A percentile compares a stretch with the other conserved stretches of the same genome.
These are phyloP conservation scores for Trichophyton mentagrophytes DNA, from an alignment of 2,329 filamentous ascomycete genomes.

Conservation along the genomic window DNA sequence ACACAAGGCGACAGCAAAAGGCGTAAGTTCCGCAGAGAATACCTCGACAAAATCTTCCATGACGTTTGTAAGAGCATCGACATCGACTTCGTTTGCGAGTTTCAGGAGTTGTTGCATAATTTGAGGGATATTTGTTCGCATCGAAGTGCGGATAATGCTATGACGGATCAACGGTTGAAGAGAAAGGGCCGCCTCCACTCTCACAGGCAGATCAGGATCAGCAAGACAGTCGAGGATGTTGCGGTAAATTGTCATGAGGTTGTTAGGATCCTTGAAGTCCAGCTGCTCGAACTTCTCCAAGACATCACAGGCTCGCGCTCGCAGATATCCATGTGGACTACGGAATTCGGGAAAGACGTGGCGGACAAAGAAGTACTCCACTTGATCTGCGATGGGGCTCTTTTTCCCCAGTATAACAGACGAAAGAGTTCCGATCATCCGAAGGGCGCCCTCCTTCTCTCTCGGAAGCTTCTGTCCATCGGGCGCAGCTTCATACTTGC, in stretches of 20 bases:
- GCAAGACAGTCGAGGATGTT: constrained; percentile 97
- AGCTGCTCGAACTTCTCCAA: constrained; percentile 96
- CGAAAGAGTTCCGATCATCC: constrained; percentile 93
- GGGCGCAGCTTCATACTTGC: constrained; percentile 71
- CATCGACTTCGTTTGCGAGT: constrained; percentile 92
- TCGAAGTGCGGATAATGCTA: constrained; percentile 82
- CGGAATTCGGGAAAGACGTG: constrained; percentile 98
- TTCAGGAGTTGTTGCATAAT: constrained; percentile 99
- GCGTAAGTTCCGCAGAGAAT: constrained; percentile 90
- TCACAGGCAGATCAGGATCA: constrained; percentile 80
- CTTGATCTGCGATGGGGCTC: constrained; percentile 92
- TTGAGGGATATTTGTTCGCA: constrained; percentile 95
- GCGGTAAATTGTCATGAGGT: constrained; percentile 88
- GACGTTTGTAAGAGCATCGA: constrained; percentile 91
- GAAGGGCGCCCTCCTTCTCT: constrained; percentile 88
- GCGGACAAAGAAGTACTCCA: constrained; percentile 95
- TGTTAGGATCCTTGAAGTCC: constrained; percentile 92
- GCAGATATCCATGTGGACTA: constrained; percentile 79
- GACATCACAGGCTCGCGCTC: constrained; percentile 89
- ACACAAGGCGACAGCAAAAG: constrained; percentile 89
- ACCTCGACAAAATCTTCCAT: constrained; percentile 99
- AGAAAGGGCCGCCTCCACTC: constrained; percentile 85
- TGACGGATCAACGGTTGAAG: constrained; percentile 92
- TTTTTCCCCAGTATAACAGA: constrained; percentile 95
- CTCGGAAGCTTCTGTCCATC: constrained; percentile 86